A percentile compares a stretch with the other conserved stretches of the same genome.
Conservation (phyloP, 495 filamentous ascomycete species). For the Penicillium lagena region DNA sequence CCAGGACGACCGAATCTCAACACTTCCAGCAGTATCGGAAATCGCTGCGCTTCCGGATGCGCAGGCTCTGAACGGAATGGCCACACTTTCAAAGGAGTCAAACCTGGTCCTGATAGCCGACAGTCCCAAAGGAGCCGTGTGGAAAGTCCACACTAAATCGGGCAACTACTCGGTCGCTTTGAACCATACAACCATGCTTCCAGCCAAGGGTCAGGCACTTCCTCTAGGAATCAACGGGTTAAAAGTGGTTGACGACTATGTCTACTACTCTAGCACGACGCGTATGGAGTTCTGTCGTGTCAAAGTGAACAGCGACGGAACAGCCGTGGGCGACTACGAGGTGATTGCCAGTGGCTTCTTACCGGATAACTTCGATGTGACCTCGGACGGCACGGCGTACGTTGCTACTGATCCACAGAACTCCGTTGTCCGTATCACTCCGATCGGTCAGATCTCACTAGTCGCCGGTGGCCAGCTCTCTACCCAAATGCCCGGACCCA, state of each 20-base stretch:
- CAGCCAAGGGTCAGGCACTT: constrained; percentile 12
- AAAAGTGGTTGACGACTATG: constrained; percentile 14
- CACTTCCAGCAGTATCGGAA: constrained; percentile 7
- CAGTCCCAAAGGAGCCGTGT: constrained; percentile 25
- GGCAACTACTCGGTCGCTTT: constrained; percentile 25
- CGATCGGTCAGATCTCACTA: constrained; percentile 16
- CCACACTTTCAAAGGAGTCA: constrained; percentile 16
- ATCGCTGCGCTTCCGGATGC: constrained; percentile 32
- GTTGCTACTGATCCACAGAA: constrained; percentile 25
- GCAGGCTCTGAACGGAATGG: constrained; percentile 33
- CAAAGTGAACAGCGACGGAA: constrained; percentile 19
- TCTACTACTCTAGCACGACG: constrained; percentile 36
- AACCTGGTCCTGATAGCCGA: constrained; percentile 33
- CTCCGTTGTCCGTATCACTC: constrained; percentile 18
- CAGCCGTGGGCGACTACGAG: constrained; percentile 18
- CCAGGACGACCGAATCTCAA: background rate
- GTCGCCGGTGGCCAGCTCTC: constrained; percentile 21
- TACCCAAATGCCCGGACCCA: constrained; percentile 19
- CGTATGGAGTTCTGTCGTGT: constrained; percentile 26
- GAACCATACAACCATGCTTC: constrained; percentile 18
- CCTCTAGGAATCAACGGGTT: constrained; percentile 37
- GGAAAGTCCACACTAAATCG: constrained; percentile 24
- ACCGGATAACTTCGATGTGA: constrained; percentile 27
- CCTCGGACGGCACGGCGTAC: constrained; percentile 29
- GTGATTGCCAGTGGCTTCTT: constrained; percentile 22